A percentile compares a stretch with the other conserved stretches of the same genome.
These are phyloP conservation scores for Kodamaea plutei DNA, from an alignment of 1,139 yeast species.

Conservation along the genomic window DNA sequence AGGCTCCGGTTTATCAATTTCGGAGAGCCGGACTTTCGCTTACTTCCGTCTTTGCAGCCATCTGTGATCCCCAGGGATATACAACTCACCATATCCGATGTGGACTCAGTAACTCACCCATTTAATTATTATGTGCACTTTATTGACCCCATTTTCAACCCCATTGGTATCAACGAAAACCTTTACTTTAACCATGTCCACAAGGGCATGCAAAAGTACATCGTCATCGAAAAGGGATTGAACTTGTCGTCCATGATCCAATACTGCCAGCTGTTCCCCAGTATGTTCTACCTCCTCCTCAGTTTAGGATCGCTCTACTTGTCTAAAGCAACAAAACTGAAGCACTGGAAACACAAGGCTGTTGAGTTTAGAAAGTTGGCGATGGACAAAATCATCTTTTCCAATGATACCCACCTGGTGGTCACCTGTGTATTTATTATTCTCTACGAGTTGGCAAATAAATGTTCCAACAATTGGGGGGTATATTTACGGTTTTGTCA, in stretches of 20 bases:
- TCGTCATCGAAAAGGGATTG: slow-evolving; percentile 23
- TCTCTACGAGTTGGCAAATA: slow-evolving; percentile 27
- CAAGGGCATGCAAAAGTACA: slow-evolving; percentile 9
- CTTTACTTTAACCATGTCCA: slow-evolving; percentile 13
- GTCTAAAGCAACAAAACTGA: slow-evolving; percentile 14
- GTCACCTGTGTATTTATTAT: slow-evolving; percentile 23
- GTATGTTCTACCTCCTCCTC: slow-evolving; percentile 24
- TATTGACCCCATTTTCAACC: slow-evolving; percentile 27
- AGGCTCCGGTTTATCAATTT: slow-evolving; percentile 20
- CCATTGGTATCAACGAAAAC: slow-evolving; percentile 17
- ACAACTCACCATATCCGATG: slow-evolving; percentile 12
- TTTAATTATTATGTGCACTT: slow-evolving; percentile 24
- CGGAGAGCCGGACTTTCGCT: slow-evolving; percentile 13
- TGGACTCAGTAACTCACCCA: slow-evolving; percentile 19
- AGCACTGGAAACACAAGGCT: slow-evolving; percentile 19
- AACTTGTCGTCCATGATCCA: slow-evolving; percentile 21
- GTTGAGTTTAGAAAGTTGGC: slow-evolving; percentile 18
- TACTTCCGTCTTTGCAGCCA: slow-evolving; percentile 12
- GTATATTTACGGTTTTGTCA: slow-evolving; percentile 21
- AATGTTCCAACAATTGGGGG: slow-evolving; percentile 25
- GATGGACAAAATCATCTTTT: slow-evolving; percentile 9
- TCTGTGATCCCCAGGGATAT: slow-evolving; percentile 23
- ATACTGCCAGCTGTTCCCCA: slow-evolving; percentile 21
- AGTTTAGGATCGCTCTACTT: slow-evolving; percentile 26
- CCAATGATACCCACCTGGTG: slow-evolving; percentile 17